Base-by-base conservation (phyloP, 768 basidiomycete genomes). In the Leucogyrophana mollusca region DNA sequence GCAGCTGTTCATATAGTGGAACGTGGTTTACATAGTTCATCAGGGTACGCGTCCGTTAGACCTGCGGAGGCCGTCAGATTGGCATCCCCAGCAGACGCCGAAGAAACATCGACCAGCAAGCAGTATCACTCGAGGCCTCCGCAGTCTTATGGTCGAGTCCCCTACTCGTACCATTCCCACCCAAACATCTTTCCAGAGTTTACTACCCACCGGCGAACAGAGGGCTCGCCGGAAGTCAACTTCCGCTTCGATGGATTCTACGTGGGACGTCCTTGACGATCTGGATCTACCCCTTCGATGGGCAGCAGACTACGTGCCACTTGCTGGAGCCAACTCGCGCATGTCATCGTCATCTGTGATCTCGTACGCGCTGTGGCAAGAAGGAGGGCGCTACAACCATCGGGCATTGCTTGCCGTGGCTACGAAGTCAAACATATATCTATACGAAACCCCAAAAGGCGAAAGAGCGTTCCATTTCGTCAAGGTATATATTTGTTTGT, bases 251-350 rank as follows among this genome's bases (percentile, higher is more conserved):
- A 68, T 66, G 36, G 80, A 81, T 39, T 74, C 78, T 10, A 71
- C 68, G 23, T 85, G 88, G 89, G 89, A 91, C 60, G 57, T 90
- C 5, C 72, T 90, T 1, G 88, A 90, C 10, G 78, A 80, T 38
- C 27, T 30, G 6, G 78, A 79, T 39, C 66, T 87, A 8, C 86
- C 88, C 2, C 56, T 91, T 36, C 78, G 87, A 24, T 93, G 90
- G 90, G 87, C 89, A n/a, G 85, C 85, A 0, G 90, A 93, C 61
- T 92, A 79, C 58, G 86, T 89, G 2, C 83, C 87, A 0, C 75
- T 93, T n/a, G 87, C 87, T 4, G 66, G 77, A 2, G 64, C 76
- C 20, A 80, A 85, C 3, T 87, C 88, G 20, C 74, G 87, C 36
- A 65, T 91, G 35, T 66, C 73, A 21, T 78, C 74, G 46, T 55